Conservation (phyloP, 2,329 filamentous ascomycete genomes). For the Chrysosporium keratinophilum region DNA sequence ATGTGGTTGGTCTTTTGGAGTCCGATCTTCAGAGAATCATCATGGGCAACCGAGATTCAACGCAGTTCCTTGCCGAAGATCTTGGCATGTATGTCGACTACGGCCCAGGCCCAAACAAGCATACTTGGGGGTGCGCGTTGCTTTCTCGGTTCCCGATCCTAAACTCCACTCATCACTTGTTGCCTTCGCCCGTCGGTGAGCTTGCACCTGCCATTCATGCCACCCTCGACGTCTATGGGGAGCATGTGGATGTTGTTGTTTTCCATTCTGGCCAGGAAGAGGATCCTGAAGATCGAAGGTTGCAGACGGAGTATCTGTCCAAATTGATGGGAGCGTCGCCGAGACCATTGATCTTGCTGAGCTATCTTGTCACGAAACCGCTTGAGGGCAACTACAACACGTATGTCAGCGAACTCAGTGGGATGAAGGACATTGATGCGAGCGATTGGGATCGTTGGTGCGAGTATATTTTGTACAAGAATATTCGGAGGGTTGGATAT, state of each 20-base stretch:
- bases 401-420: constrained; percentile 73
- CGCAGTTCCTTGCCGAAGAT: constrained; percentile 89
- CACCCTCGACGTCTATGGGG: constrained; percentile 87
- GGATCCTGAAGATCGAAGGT: constrained; percentile 77
- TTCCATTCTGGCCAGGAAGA: constrained; percentile 99
- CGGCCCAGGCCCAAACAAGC: constrained; percentile 94
- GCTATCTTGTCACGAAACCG: constrained; percentile 85
- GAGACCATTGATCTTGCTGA: constrained; percentile 74
- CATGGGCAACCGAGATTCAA: constrained; percentile 96
- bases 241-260: constrained; percentile 84
- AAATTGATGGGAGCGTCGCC: constrained; percentile 75
- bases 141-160: constrained; percentile 96
- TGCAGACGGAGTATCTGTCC: constrained; percentile 77
- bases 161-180: constrained; percentile 89
- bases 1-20: constrained; percentile 90
- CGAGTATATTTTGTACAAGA: constrained; percentile 96
- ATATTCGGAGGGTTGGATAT: constrained; percentile 73
- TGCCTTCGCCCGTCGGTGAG: constrained; percentile 88
- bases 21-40: constrained; percentile 93
- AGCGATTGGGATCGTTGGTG: constrained; percentile 97
- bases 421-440: constrained; percentile 91
- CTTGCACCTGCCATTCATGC: constrained; percentile 92
- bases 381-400: constrained; percentile 92
- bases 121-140: constrained; percentile 90
- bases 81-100: constrained; percentile 98